Percentiles rank a stretch among this genome's conserved stretches.
phyloP scores from a whole-genome alignment of 2,329 filamentous ascomycete species.

The Arthrobotrys sinensis region DNA sequence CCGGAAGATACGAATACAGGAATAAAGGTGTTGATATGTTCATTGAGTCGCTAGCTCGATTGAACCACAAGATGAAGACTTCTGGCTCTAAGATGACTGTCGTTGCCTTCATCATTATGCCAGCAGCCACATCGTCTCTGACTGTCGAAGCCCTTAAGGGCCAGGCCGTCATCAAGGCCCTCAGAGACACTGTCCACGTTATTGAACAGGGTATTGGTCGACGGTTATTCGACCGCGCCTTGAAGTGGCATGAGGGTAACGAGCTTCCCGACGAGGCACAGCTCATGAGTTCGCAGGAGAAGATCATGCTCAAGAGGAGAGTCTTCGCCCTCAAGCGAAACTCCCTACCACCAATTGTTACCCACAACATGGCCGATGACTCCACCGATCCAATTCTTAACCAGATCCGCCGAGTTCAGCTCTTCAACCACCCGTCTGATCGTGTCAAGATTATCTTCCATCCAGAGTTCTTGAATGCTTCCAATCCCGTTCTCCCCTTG shows the following conservation, averaged over 20 bases:
- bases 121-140: conserved; percentile 92
- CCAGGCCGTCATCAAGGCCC: conserved; percentile 96
- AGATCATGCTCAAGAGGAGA: conserved; percentile 89
- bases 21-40: conserved; percentile 99
- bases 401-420: conserved; percentile 93
- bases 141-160: conserved; percentile 97
- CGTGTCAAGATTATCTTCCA: conserved; percentile 99
- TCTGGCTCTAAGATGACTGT: conserved; percentile 91
- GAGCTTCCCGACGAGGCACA: conserved; percentile 97
- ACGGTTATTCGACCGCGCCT: conserved; percentile 92
- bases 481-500: conserved; percentile 92
- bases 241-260: conserved; percentile 96
- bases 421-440: conserved; percentile 96
- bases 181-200: conserved; percentile 91
- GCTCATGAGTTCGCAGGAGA: conserved; percentile 90
- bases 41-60: conserved; percentile 91
- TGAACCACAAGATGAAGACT: conserved; percentile 92
- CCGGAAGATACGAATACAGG: conserved; percentile 95
- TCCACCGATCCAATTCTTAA: conserved; percentile 93
- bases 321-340: conserved; percentile 97
- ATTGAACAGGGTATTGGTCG: conserved; percentile 94
- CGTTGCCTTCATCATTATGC: conserved; percentile 99
- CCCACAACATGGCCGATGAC: conserved; percentile 97
- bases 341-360: conserved; percentile 92
- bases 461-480: conserved; percentile 95